Conservation (phyloP, 73 alveolate genomes). For the Symbiodinium pilosum region DNA sequence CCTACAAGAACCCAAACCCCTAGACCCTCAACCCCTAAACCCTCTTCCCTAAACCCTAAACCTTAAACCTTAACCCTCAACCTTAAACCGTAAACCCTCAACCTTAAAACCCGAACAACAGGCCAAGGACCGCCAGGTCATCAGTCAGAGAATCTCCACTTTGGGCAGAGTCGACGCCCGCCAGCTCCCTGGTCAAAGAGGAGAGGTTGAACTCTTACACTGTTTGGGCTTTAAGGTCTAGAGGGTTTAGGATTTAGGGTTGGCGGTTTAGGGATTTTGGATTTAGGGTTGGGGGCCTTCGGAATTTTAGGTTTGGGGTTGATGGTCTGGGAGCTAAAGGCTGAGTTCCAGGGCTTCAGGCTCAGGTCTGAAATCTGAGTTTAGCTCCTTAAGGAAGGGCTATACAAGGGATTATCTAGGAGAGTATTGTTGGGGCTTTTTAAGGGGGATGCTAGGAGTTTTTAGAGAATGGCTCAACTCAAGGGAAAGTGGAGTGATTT, state of each 20-base stretch:
- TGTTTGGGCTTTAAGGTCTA: too few relatives aligned
- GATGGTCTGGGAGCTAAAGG: background rate
- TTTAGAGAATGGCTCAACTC: too few relatives aligned
- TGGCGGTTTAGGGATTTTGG: too few relatives aligned
- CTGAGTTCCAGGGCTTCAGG: background rate
- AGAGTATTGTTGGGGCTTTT: too few relatives aligned
- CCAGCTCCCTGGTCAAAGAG: background rate
- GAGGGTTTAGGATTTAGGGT: background rate
- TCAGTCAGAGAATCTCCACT: background rate
- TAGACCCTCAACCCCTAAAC: background rate
- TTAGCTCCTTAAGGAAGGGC: too few relatives aligned
- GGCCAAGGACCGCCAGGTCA: background rate
- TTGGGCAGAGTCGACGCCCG: background rate
- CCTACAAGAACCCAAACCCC: background rate
- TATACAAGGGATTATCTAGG: too few relatives aligned
- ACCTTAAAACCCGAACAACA: background rate
- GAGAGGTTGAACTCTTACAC: too few relatives aligned
- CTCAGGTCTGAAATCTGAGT: too few relatives aligned
- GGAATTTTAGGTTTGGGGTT: background rate
- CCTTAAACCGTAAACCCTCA: background rate
- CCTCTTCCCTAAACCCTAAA: background rate
- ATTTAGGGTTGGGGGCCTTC: background rate
- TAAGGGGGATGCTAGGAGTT: too few relatives aligned
- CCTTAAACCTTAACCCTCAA: background rate
- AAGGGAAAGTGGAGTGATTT: too few relatives aligned